phyloP scores from a whole-genome alignment of 1,284 basidiomycete species.

The Trametes pubescens region DNA sequence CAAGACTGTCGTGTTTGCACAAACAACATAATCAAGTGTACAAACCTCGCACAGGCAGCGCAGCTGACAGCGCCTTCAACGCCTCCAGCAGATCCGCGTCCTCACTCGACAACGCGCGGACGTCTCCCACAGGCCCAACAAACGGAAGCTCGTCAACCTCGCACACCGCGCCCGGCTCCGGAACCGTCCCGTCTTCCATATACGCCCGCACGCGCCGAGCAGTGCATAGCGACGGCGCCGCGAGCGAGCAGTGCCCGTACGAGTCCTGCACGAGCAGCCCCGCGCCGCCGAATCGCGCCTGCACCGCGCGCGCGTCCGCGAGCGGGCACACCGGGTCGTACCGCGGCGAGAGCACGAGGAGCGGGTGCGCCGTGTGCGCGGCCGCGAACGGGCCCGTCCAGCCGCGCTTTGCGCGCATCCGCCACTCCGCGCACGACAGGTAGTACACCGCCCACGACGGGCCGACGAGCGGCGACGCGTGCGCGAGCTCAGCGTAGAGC shows the following conservation, averaged over 20 bases:
- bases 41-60: slow-evolving; percentile 15
- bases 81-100: slow-evolving; percentile 29
- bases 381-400: slow-evolving; percentile 34
- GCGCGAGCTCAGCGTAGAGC: slow-evolving; percentile 41
- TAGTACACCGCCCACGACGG: slow-evolving; percentile 26
- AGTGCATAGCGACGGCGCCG: slow-evolving; percentile 54
- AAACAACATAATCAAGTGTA: neutral
- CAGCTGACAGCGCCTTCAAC: slow-evolving; percentile 24
- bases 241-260: slow-evolving; percentile 51
- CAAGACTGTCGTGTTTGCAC: neutral
- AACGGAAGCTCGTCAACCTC: slow-evolving; percentile 34
- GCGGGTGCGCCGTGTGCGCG: slow-evolving; percentile 40
- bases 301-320: slow-evolving; percentile 27
- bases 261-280: slow-evolving; percentile 33
- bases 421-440: slow-evolving; percentile 31
- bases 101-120: slow-evolving; percentile 7
- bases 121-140: slow-evolving; percentile 16
- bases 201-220: slow-evolving; percentile 50
- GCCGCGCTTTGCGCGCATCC: slow-evolving; percentile 26
- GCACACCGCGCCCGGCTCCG: slow-evolving; percentile 51
- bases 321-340: slow-evolving; percentile 35
- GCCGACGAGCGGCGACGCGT: slow-evolving; percentile 46
- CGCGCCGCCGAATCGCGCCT: slow-evolving; percentile 29
- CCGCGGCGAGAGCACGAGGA: slow-evolving; percentile 31
- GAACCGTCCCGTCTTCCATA: slow-evolving; percentile 51